phyloP scores from a whole-genome alignment of 441 rosid species.

The Gossypium aridum region DNA sequence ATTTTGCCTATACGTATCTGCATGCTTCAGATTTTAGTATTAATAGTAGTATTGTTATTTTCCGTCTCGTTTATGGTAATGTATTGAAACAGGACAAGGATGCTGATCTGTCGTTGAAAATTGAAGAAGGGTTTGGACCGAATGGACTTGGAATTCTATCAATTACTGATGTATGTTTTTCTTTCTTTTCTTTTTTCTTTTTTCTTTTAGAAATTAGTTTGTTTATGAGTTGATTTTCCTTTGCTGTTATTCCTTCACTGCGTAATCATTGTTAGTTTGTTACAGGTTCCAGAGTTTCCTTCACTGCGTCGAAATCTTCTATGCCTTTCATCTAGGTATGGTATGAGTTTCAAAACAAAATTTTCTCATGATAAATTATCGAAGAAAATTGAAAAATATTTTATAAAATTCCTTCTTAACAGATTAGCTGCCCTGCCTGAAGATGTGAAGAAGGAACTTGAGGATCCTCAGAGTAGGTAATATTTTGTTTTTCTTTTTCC shows the following conservation, averaged over 20 bases:
- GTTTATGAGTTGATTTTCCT: neutral
- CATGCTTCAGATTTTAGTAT: neutral
- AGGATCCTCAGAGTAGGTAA: constrained; percentile 86
- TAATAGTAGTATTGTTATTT: neutral
- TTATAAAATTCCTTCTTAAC: constrained; percentile 14
- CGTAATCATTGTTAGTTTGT: neutral
- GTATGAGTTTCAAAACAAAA: neutral
- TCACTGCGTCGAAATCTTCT: constrained; percentile 69
- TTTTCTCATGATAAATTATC: neutral
- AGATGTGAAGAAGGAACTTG: constrained; percentile 76
- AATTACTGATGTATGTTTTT: constrained; percentile 40
- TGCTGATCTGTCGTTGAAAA: constrained; percentile 56
- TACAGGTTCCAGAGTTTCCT: constrained; percentile 79
- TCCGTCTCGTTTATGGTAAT: constrained; percentile 4
- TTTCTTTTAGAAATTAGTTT: neutral
- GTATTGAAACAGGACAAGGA: constrained; percentile 49
- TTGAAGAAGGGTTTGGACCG: constrained; percentile 85
- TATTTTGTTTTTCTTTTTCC: neutral
- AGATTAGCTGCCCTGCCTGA: constrained; percentile 81
- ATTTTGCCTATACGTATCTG: neutral
- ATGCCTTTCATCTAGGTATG: constrained; percentile 64
- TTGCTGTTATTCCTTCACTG: neutral
- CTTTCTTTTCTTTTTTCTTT: too few species aligned
- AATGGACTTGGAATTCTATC: constrained; percentile 80
- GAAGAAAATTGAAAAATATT: neutral